Evolutionary conservation across 192 early-diverging fungal species (phyloP).

Genomic region (Coemansia sp.): DNA sequence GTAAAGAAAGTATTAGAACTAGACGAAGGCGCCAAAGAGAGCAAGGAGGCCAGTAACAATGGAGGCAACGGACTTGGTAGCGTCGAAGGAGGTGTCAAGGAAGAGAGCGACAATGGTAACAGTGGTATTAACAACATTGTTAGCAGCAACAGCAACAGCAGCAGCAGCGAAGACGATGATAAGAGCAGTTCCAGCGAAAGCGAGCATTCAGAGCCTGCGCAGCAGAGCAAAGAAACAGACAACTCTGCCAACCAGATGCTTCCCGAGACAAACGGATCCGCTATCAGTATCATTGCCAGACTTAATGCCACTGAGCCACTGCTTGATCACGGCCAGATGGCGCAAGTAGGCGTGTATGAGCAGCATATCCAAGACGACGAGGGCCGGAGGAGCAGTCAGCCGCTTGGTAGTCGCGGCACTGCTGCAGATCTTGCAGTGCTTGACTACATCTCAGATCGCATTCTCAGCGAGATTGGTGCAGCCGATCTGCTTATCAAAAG

Average conservation of each 20-base stretch:
- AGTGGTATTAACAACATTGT: background rate
- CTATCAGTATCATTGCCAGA: background rate
- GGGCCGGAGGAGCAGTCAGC: background rate
- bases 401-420: constrained; percentile 7
- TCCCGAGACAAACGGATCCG: background rate
- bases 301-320: background rate
- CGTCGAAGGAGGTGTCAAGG: background rate
- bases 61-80: too few relatives aligned
- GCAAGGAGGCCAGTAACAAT: too few relatives aligned
- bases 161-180: background rate
- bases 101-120: background rate
- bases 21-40: background rate
- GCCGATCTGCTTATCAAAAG: constrained; percentile 4
- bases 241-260: background rate
- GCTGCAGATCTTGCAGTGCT: constrained; percentile 39
- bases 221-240: background rate
- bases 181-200: background rate
- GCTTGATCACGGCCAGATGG: background rate
- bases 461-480: constrained; percentile 23
- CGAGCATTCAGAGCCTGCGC: background rate
- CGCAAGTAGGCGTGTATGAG: background rate
- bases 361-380: background rate
- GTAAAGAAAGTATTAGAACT: background rate
- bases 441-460: constrained; percentile 39
- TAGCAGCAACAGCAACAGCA: background rate